phyloP scores from a whole-genome alignment of 805 yeast species.

The Wickerhamiella kurtzmanii region DNA sequence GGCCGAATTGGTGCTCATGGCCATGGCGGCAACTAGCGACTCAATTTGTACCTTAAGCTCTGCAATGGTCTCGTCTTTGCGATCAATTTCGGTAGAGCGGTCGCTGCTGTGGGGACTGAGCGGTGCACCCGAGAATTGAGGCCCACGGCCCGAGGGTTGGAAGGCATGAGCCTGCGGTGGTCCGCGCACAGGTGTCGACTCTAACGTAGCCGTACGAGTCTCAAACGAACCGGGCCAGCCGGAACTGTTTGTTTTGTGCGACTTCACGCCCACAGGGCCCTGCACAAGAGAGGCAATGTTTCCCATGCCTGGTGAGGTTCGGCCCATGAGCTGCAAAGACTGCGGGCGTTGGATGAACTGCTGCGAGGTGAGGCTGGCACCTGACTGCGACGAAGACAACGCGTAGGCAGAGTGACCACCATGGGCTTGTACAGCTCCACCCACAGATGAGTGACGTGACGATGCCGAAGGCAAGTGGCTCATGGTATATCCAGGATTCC shows the following conservation, averaged over 20 bases:
- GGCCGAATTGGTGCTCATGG: not conserved
- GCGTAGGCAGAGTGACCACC: not conserved
- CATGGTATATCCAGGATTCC: not conserved
- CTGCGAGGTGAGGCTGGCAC: too few species aligned
- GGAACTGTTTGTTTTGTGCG: not conserved
- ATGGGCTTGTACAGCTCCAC: not conserved
- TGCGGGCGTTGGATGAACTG: not conserved
- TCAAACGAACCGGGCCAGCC: not conserved
- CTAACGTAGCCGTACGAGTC: not conserved
- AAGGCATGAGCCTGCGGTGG: not conserved
- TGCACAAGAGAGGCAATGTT: not conserved
- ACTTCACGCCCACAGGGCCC: not conserved
- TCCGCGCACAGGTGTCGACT: not conserved
- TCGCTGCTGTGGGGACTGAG: not conserved
- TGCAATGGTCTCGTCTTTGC: slow-evolving; percentile 12
- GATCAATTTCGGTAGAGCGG: not conserved
- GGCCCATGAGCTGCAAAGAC: too few species aligned
- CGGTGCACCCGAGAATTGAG: not conserved
- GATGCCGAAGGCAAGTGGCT: not conserved
- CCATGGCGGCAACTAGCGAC: slow-evolving; percentile 17
- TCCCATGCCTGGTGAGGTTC: not conserved
- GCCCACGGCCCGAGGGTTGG: not conserved
- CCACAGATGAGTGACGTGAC: not conserved
- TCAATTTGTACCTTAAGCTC: slow-evolving; percentile 17
- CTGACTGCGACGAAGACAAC: not conserved